A percentile compares a stretch with the other conserved stretches of the same genome.
Conservation (phyloP, 1,284 basidiomycete species). For the Irpex lacteus region DNA sequence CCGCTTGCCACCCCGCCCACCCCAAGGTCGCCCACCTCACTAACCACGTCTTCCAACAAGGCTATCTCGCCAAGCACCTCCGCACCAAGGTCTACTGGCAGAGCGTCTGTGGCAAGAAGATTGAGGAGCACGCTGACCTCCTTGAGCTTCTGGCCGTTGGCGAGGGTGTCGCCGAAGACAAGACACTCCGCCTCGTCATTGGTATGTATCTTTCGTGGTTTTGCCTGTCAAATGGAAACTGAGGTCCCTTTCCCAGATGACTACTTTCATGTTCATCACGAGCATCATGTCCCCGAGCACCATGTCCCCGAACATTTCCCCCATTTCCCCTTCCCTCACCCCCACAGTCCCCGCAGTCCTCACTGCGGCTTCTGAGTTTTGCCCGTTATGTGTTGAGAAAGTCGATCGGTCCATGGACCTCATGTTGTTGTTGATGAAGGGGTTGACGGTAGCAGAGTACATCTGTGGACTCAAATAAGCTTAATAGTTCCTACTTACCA, state of each 20-base stretch:
- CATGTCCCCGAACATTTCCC: neutral
- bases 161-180: constrained; percentile 36
- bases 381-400: neutral
- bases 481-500: neutral
- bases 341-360: neutral
- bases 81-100: constrained; percentile 40
- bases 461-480: neutral
- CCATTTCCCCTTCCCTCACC: neutral
- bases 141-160: constrained; percentile 33
- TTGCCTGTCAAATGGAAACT: neutral
- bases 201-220: constrained; percentile 26
- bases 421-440: constrained; percentile 1
- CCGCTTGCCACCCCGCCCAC: constrained; percentile 25
- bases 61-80: constrained; percentile 34
- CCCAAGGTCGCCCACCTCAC: constrained; percentile 38
- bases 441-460: neutral
- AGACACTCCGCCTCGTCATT: constrained; percentile 37
- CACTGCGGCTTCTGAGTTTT: neutral
- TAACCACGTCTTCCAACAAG: constrained; percentile 42
- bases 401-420: neutral
- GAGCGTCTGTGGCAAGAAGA: constrained; percentile 32
- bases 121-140: constrained; percentile 35
- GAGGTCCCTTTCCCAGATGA: neutral
- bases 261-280: neutral
- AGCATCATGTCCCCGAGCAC: neutral